Percentiles rank a stretch among this genome's conserved stretches.
These are phyloP conservation scores for Coemansia sp. DNA, from an alignment of 192 early-diverging fungal genomes.

Conservation along the genomic window DNA sequence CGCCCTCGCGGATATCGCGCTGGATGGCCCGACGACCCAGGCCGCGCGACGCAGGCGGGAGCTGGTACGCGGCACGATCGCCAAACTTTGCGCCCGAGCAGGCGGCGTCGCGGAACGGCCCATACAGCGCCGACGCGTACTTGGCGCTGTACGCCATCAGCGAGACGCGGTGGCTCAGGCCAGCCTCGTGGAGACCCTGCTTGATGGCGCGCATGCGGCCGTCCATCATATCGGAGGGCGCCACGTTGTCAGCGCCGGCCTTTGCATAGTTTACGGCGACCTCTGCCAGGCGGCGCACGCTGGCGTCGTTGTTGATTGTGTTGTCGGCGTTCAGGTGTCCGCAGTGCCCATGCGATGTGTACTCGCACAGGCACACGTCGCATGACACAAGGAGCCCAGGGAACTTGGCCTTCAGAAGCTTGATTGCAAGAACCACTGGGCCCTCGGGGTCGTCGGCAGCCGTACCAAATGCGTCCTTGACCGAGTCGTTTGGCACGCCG, in stretches of 20 bases:
- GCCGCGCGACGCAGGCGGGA: slow-evolving; percentile 85
- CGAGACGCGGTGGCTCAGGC: slow-evolving; percentile 73
- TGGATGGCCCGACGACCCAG: slow-evolving; percentile 85
- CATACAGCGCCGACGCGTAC: slow-evolving; percentile 93
- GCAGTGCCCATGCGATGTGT: slow-evolving; percentile 96
- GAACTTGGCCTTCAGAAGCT: slow-evolving; percentile 72
- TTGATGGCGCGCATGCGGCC: slow-evolving; percentile 93
- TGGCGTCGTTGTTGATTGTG: slow-evolving; percentile 77
- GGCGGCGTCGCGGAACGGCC: slow-evolving; percentile 96
- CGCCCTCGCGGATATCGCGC: slow-evolving; percentile 90
- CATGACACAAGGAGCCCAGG: slow-evolving; percentile 83
- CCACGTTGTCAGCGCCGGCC: slow-evolving; percentile 89
- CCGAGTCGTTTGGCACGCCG: slow-evolving; percentile 77
- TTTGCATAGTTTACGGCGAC: slow-evolving; percentile 85
- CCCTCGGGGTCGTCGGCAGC: slow-evolving; percentile 78
- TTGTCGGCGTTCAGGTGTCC: slow-evolving; percentile 78
- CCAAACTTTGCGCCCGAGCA: slow-evolving; percentile 90
- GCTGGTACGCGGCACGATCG: slow-evolving; percentile 93
- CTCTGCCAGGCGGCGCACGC: slow-evolving; percentile 77
- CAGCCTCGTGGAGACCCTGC: slow-evolving; percentile 70
- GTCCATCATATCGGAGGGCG: slow-evolving; percentile 99
- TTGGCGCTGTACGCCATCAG: slow-evolving; percentile 98
- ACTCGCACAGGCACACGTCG: slow-evolving; percentile 97
- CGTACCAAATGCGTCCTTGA: slow-evolving; percentile 77
- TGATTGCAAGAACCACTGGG: slow-evolving; percentile 83